Conservation (phyloP, 148 eudicot genomes). For the Vaccinium vitisidaea region DNA sequence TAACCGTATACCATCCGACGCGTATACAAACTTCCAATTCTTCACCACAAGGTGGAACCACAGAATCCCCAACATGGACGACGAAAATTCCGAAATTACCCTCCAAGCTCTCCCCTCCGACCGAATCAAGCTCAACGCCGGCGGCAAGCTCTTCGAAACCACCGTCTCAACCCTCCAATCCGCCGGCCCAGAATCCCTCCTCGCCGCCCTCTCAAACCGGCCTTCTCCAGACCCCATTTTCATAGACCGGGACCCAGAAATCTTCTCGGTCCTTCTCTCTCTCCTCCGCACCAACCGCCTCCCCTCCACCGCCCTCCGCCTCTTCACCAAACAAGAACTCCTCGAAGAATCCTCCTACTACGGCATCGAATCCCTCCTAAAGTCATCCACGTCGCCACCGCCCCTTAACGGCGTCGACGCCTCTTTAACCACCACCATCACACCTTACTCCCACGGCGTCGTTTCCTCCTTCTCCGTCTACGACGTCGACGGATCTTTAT, state of each 20-base stretch:
- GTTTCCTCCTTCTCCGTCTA: slow-evolving; percentile 44
- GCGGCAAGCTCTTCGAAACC: slow-evolving; percentile 68
- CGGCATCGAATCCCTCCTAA: slow-evolving; percentile 43
- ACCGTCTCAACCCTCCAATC: slow-evolving; percentile 48
- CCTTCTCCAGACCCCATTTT: slow-evolving; percentile 21
- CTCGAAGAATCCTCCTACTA: slow-evolving; percentile 52
- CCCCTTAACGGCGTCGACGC: slow-evolving; percentile 60
- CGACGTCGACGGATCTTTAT: slow-evolving; percentile 42
- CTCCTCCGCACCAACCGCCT: slow-evolving; percentile 22
- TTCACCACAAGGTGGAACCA: not conserved
- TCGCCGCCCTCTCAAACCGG: slow-evolving; percentile 43
- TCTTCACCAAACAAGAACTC: slow-evolving; percentile 38
- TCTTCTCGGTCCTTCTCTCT: slow-evolving; percentile 52
- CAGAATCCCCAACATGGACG: slow-evolving; percentile 17
- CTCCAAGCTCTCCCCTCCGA: slow-evolving; percentile 12
- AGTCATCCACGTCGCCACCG: slow-evolving; percentile 34
- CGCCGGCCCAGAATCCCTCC: slow-evolving; percentile 61
- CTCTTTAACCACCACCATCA: slow-evolving; percentile 30
- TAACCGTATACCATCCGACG: no score
- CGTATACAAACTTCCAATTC: not conserved
- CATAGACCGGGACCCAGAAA: slow-evolving; percentile 78
- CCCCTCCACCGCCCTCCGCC: slow-evolving; percentile 15
- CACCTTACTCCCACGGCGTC: slow-evolving; percentile 51
- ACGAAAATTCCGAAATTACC: slow-evolving; percentile 15
- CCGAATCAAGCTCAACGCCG: slow-evolving; percentile 62